phyloP scores from a whole-genome alignment of 1,284 basidiomycete genomes.

The Anthracocystis panici-leucophaei region DNA sequence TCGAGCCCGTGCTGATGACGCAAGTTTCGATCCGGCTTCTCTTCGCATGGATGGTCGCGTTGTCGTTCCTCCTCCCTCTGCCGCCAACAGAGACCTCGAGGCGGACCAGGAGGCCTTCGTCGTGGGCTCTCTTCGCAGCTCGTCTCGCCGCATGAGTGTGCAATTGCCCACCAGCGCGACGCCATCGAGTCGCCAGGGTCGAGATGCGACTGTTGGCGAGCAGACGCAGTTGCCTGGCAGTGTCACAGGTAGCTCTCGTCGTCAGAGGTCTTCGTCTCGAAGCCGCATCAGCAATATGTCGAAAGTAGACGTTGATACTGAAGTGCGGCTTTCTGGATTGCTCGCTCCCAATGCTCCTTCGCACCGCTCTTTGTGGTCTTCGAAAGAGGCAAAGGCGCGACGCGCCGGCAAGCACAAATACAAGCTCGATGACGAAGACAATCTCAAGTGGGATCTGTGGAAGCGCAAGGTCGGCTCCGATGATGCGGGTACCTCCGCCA shows the following conservation, averaged over 20 bases:
- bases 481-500: neutral
- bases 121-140: conserved; percentile 43
- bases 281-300: conserved; percentile 49
- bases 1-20: conserved; percentile 38
- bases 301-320: conserved; percentile 49
- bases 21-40: conserved; percentile 58
- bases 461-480: conserved; percentile 38
- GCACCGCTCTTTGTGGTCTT: conserved; percentile 58
- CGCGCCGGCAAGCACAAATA: conserved; percentile 50
- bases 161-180: conserved; percentile 21
- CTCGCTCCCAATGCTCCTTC: conserved; percentile 64
- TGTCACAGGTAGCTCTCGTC: conserved; percentile 15
- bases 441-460: conserved; percentile 59
- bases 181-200: conserved; percentile 14
- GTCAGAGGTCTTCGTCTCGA: conserved; percentile 44
- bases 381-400: conserved; percentile 38
- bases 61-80: conserved; percentile 28
- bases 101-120: conserved; percentile 37
- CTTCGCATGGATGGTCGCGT: conserved; percentile 57
- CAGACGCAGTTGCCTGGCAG: conserved; percentile 12
- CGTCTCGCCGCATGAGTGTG: conserved; percentile 46
- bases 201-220: conserved; percentile 6
- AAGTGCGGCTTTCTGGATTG: conserved; percentile 55
- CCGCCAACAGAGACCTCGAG: conserved; percentile 25
- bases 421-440: conserved; percentile 54